Percentiles rank a stretch among this genome's conserved stretches.
Evolutionary conservation across 164 flowering plant genomes (phyloP).

Genomic region (Macadamia tetraphylla): DNA sequence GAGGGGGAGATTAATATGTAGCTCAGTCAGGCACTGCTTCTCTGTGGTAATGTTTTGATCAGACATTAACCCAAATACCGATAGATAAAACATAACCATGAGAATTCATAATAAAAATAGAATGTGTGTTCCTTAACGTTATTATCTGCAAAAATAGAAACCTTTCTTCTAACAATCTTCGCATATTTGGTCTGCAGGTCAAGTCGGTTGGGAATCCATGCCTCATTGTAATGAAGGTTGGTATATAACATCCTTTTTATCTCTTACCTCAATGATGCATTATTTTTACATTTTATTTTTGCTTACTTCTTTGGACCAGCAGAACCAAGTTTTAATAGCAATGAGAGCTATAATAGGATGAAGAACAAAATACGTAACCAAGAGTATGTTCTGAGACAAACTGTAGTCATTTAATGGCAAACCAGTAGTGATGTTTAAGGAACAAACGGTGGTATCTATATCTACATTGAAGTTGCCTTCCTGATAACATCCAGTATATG

Average conservation of each 20-base stretch:
- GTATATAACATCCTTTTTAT: slow-evolving; percentile 14
- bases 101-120: too few relatives aligned
- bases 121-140: not conserved
- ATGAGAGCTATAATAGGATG: not conserved
- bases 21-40: too few relatives aligned
- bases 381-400: not conserved
- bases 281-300: too few relatives aligned
- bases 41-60: too few relatives aligned
- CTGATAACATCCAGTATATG: not conserved
- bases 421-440: too few relatives aligned
- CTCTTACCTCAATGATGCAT: not conserved
- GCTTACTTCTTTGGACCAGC: not conserved
- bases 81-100: not conserved
- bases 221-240: slow-evolving; percentile 58
- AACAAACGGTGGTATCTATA: too few relatives aligned
- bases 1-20: too few relatives aligned
- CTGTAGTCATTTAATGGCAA: too few relatives aligned
- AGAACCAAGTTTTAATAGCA: not conserved
- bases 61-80: too few relatives aligned
- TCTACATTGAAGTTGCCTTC: too few relatives aligned
- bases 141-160: not conserved
- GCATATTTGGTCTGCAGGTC: slow-evolving; percentile 45
- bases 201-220: slow-evolving; percentile 48
- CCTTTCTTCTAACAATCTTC: not conserved
- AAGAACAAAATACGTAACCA: not conserved